These are phyloP conservation scores for Cladophialophora immunda DNA, from an alignment of 2,329 filamentous ascomycete genomes.

Conservation along the genomic window DNA sequence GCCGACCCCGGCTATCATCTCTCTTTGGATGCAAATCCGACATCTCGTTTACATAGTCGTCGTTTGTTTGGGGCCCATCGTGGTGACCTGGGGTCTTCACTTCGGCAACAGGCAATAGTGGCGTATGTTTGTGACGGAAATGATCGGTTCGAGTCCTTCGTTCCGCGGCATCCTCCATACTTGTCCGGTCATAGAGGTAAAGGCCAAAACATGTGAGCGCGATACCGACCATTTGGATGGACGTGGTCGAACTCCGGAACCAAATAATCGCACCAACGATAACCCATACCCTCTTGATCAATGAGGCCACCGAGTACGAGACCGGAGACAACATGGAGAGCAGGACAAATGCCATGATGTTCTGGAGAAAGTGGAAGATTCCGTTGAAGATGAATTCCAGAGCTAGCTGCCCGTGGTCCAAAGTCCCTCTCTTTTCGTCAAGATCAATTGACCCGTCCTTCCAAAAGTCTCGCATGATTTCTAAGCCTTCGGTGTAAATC, in stretches of 20 bases:
- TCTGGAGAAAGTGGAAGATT: slow-evolving; percentile 94
- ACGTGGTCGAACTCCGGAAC: slow-evolving; percentile 91
- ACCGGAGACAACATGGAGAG: slow-evolving; percentile 94
- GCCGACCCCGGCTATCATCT: slow-evolving; percentile 51
- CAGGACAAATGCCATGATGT: slow-evolving; percentile 91
- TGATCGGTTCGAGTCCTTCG: slow-evolving; percentile 73
- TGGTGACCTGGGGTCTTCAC: slow-evolving; percentile 44
- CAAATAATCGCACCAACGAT: slow-evolving; percentile 94
- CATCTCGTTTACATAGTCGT: slow-evolving; percentile 27
- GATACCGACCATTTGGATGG: slow-evolving; percentile 84
- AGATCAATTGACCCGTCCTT: slow-evolving; percentile 81
- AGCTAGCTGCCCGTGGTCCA: slow-evolving; percentile 67
- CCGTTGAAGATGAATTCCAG: slow-evolving; percentile 98
- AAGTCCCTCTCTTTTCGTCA: slow-evolving; percentile 77
- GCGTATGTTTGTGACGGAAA: slow-evolving; percentile 64
- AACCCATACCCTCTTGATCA: slow-evolving; percentile 97
- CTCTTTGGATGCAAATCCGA: slow-evolving; percentile 47
- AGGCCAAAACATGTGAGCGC: slow-evolving; percentile 87
- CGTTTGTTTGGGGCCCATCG: slow-evolving; percentile 15
- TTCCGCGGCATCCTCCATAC: slow-evolving; percentile 86
- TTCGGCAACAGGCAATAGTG: slow-evolving; percentile 73
- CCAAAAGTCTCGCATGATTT: slow-evolving; percentile 78
- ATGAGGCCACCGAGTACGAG: slow-evolving; percentile 92
- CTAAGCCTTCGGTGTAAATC: slow-evolving; percentile 88
- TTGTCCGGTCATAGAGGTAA: slow-evolving; percentile 94